phyloP scores from a whole-genome alignment of 768 basidiomycete genomes.

The Leucocoprinus leucothites region DNA sequence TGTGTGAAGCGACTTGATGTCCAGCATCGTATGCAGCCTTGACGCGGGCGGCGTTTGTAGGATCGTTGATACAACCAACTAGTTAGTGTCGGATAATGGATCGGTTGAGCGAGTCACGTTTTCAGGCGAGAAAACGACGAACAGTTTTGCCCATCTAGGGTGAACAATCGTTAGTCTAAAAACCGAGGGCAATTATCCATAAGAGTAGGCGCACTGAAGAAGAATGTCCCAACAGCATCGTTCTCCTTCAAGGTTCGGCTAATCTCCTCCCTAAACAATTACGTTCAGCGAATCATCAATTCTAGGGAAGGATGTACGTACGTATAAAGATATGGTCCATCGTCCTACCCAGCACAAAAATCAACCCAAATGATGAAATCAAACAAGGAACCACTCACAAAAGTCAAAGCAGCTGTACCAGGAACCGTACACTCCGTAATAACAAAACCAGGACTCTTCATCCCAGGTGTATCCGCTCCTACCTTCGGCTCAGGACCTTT shows the following conservation, averaged over 20 bases:
- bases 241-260: conserved; percentile 28
- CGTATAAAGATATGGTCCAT: conserved; percentile 38
- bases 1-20: conserved; percentile 29
- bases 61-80: conserved; percentile 27
- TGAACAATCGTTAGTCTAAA: not conserved
- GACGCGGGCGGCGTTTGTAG: conserved; percentile 13
- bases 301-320: conserved; percentile 9
- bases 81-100: not conserved
- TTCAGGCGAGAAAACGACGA: not conserved
- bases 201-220: conserved; percentile 20
- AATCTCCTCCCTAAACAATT: conserved; percentile 28
- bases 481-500: not conserved
- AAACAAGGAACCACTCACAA: conserved; percentile 20
- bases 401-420: conserved; percentile 31
- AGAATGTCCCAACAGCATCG: conserved; percentile 34
- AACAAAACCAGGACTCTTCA: conserved; percentile 17
- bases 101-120: no score
- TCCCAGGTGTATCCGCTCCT: not conserved
- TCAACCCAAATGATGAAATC: not conserved
- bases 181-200: not conserved
- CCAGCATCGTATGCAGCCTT: conserved; percentile 20
- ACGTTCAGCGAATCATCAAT: not conserved
- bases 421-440: conserved; percentile 30
- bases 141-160: conserved; percentile 12
- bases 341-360: conserved; percentile 27